Percentiles rank a stretch among this genome's conserved stretches.
Conservation (phyloP, 1,284 basidiomycete species). For the Trichosporon sp. region DNA sequence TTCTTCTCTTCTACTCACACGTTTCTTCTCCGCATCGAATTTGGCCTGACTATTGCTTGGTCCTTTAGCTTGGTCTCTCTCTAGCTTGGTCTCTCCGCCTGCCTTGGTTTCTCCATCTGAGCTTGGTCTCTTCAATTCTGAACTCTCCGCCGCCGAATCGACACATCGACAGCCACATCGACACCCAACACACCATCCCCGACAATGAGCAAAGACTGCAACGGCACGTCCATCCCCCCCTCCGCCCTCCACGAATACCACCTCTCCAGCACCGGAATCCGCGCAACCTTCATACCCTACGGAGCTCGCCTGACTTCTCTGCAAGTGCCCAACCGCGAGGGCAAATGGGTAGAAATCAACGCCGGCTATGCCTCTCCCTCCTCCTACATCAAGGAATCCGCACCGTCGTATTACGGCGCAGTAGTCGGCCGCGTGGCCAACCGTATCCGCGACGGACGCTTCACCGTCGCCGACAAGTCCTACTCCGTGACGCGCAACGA, state of each 20-base stretch:
- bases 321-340: slow-evolving; percentile 25
- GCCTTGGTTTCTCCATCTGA: too few relatives aligned
- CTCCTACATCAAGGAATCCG: slow-evolving; percentile 21
- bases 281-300: slow-evolving; percentile 31
- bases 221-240: not conserved
- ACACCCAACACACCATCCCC: not conserved
- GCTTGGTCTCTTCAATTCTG: not conserved
- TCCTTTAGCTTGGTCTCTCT: too few relatives aligned
- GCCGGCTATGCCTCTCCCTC: slow-evolving; percentile 27
- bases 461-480: slow-evolving; percentile 22
- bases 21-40: too few relatives aligned
- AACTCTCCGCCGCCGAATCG: not conserved
- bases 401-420: slow-evolving; percentile 27
- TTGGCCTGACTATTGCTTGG: too few relatives aligned
- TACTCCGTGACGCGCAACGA: slow-evolving; percentile 30
- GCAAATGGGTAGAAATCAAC: slow-evolving; percentile 26
- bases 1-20: not conserved
- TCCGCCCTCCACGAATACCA: slow-evolving; percentile 20
- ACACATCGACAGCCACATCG: too few relatives aligned
- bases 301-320: slow-evolving; percentile 34
- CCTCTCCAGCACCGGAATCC: slow-evolving; percentile 30
- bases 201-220: not conserved
- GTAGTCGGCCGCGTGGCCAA: slow-evolving; percentile 39
- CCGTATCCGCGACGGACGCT: slow-evolving; percentile 33
- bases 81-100: too few relatives aligned